Evolutionary conservation across 495 filamentous ascomycete genomes (phyloP).

Genomic region (Neurospora sp.): DNA sequence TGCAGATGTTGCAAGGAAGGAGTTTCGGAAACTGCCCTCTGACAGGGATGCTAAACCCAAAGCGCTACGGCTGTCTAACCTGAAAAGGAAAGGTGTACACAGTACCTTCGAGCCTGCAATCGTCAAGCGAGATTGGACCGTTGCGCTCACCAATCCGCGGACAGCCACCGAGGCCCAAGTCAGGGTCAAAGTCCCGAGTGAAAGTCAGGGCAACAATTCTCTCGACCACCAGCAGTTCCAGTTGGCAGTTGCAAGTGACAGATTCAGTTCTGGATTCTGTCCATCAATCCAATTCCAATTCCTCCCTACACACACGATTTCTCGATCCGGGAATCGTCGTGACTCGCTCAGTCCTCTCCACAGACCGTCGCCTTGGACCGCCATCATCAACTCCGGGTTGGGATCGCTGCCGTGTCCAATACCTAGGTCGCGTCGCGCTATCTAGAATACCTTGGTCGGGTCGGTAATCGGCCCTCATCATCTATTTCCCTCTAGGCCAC

Average conservation of each 20-base stretch:
- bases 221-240: not conserved
- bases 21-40: constrained; percentile 1
- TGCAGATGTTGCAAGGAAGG: not conserved
- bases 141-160: constrained; percentile 17
- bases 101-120: constrained; percentile 12
- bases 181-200: not conserved
- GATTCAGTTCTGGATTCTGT: not conserved
- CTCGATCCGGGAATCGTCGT: not conserved
- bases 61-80: constrained; percentile 11
- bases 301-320: not conserved
- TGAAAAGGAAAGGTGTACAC: constrained; percentile 13
- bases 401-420: not conserved
- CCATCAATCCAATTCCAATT: not conserved
- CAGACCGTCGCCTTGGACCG: not conserved
- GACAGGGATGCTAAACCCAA: constrained; percentile 5
- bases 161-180: constrained; percentile 1
- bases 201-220: not conserved
- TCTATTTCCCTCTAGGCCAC: not conserved
- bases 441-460: not conserved
- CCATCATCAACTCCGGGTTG: not conserved
- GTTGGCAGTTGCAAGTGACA: not conserved
- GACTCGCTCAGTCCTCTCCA: not conserved
- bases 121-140: constrained; percentile 28
- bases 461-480: not conserved
- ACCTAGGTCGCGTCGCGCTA: not conserved